phyloP scores from a whole-genome alignment of 2,329 filamentous ascomycete genomes.

The Coniochaeta ligniaria region DNA sequence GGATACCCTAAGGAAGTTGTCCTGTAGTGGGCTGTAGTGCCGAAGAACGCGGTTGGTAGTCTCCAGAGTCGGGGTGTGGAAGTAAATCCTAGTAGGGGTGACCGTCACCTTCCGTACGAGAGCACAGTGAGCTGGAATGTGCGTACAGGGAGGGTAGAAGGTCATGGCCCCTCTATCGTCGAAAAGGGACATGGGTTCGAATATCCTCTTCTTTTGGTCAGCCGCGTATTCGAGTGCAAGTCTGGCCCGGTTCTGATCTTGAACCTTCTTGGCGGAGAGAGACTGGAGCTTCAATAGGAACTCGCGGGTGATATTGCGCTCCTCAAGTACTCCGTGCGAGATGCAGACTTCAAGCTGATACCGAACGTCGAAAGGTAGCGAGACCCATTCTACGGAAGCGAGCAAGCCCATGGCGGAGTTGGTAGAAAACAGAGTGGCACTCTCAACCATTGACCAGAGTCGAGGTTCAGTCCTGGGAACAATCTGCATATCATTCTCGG shows the following conservation, averaged over 20 bases:
- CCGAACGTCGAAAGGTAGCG: slow-evolving; percentile 63
- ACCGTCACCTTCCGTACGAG: slow-evolving; percentile 70
- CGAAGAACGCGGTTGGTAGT: slow-evolving; percentile 83
- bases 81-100: slow-evolving; percentile 78
- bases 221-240: slow-evolving; percentile 69
- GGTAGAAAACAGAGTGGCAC: slow-evolving; percentile 10
- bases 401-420: slow-evolving; percentile 21
- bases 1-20: slow-evolving; percentile 81
- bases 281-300: slow-evolving; percentile 59
- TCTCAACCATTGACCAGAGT: slow-evolving; percentile 33
- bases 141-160: slow-evolving; percentile 34
- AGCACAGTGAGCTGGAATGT: slow-evolving; percentile 65
- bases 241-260: slow-evolving; percentile 43
- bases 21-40: slow-evolving; percentile 57
- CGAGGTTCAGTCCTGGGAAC: slow-evolving; percentile 22
- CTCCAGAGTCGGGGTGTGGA: slow-evolving; percentile 71
- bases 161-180: slow-evolving; percentile 39
- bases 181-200: slow-evolving; percentile 69
- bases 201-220: slow-evolving; percentile 53
- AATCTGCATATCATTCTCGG: slow-evolving; percentile 32
- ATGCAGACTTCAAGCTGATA: slow-evolving; percentile 93
- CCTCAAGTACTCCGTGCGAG: slow-evolving; percentile 69
- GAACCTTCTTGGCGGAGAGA: slow-evolving; percentile 23
- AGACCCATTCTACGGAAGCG: slow-evolving; percentile 25
- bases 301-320: slow-evolving; percentile 60